Conservation (phyloP, 495 filamentous ascomycete genomes). For the Monascus purpureus region DNA sequence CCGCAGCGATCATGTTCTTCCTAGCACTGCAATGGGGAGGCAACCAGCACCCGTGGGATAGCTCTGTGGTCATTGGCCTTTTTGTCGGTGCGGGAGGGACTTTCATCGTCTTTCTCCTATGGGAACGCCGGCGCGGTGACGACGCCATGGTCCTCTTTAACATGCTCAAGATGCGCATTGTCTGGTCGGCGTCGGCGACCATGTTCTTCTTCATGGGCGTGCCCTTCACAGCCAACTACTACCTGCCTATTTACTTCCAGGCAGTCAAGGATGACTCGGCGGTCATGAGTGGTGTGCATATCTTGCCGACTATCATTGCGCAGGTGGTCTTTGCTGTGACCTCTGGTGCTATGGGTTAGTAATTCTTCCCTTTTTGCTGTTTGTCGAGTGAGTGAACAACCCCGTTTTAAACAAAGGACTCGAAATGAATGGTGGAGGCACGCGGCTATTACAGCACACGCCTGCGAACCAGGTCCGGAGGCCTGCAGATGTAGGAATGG, state of each 20-base stretch:
- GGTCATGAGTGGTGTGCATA: conserved; percentile 47
- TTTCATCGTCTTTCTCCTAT: conserved; percentile 20
- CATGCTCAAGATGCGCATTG: conserved; percentile 4
- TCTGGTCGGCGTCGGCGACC: background rate
- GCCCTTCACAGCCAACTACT: conserved; percentile 50
- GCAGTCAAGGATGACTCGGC: conserved; percentile 48
- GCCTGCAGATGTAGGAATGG: too few relatives aligned
- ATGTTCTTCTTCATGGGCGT: background rate
- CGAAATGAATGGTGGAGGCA: too few relatives aligned
- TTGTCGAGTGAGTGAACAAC: too few relatives aligned
- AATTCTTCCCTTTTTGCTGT: too few relatives aligned
- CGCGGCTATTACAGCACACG: too few relatives aligned
- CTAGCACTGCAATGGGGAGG: conserved; percentile 42
- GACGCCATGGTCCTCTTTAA: conserved; percentile 24
- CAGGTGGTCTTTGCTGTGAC: conserved; percentile 39
- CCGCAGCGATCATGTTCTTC: conserved; percentile 31
- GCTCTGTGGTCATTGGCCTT: conserved; percentile 14
- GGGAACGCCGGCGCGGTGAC: conserved; percentile 26
- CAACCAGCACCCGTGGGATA: conserved; percentile 32
- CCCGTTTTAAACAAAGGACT: too few relatives aligned
- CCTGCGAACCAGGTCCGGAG: too few relatives aligned
- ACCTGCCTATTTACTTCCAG: too few relatives aligned
- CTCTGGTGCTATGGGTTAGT: too few relatives aligned
- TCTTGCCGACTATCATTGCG: conserved; percentile 49
- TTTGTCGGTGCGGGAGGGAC: conserved; percentile 26